Percentiles rank a stretch among this genome's conserved stretches.
Evolutionary conservation across 768 basidiomycete genomes (phyloP).

Genomic region (Tricholoma sp.): DNA sequence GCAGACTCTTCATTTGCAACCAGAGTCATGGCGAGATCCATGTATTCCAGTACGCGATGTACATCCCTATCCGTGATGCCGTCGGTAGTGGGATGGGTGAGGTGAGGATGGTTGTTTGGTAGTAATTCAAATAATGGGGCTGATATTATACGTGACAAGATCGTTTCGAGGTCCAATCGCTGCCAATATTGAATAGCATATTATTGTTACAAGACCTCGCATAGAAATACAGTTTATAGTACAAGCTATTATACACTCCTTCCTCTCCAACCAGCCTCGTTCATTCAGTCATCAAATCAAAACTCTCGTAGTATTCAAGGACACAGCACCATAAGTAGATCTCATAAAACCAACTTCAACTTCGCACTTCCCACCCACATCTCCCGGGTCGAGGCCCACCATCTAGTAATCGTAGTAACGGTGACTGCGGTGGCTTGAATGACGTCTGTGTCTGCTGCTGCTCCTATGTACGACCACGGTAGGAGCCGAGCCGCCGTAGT

Average conservation of each 20-base stretch:
- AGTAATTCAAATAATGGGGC: neutral
- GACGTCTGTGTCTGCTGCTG: neutral
- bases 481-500: neutral
- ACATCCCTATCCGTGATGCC: constrained; percentile 7
- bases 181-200: neutral
- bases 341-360: neutral
- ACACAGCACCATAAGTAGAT: neutral
- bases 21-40: constrained; percentile 19
- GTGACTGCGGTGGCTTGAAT: neutral
- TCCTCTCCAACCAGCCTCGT: neutral
- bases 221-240: neutral
- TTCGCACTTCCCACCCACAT: neutral
- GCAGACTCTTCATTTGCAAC: constrained; percentile 19
- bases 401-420: neutral
- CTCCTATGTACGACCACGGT: neutral
- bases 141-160: neutral
- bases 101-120: too few relatives aligned
- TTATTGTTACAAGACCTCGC: neutral
- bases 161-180: neutral
- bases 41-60: constrained; percentile 7
- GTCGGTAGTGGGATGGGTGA: neutral
- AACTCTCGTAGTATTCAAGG: neutral
- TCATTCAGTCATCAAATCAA: neutral
- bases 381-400: neutral
- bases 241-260: neutral